Evolutionary conservation across 371 early-diverging fungal species (phyloP), one percentile per base, ranked within the genome.

Genomic region (Blastocladiella emersonii): DNA sequence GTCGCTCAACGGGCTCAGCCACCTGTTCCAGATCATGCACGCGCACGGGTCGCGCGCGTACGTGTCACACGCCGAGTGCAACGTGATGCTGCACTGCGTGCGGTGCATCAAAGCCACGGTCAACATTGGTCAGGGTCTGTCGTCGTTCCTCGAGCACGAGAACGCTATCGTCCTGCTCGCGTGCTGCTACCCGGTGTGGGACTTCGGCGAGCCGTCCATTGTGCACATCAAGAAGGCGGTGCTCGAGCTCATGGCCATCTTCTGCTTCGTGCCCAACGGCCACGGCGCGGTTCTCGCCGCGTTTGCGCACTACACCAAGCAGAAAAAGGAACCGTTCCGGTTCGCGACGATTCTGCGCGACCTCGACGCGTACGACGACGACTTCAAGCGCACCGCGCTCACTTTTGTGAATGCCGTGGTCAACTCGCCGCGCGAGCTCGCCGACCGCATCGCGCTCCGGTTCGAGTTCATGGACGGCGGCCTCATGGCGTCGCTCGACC

Each of bases 361-460:
- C 8, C 37, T 67, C 10, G 64, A 45, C 2, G 57, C 32, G 4
- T 37, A 64, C 17, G 56, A 27, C 19, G 64, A 64, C 34, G 64
- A 57, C 10, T 57, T 36, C 10, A 62, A 63, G 71, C 61, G 61
- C 48, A 72, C 70, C 10, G 57, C 55, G 34, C 48, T 72, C 36
- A 56, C 68, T 10, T 70, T 72, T 48, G 48, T 72, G 61, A 72
- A 72, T 49, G 73, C 73, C n/a, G 37, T 70, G 7, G 65, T 67
- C 25, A 72, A 67, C 37, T 51, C 70, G 21, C 70, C 73, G 12
- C 70, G 64, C 0, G 70, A 73, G 8, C 30, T 70, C 21, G 68
- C 64, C 3, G n/a, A 64, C 4, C 62, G 73, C 13, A 43, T 73
- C 15, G 36, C 57, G 0, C 66, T 72, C 21, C 62, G 73, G 1